Evolutionary conservation across 2,329 filamentous ascomycete genomes (phyloP), one percentile per base, ranked within the genome.

Genomic region (Coleophoma crateriformis): DNA sequence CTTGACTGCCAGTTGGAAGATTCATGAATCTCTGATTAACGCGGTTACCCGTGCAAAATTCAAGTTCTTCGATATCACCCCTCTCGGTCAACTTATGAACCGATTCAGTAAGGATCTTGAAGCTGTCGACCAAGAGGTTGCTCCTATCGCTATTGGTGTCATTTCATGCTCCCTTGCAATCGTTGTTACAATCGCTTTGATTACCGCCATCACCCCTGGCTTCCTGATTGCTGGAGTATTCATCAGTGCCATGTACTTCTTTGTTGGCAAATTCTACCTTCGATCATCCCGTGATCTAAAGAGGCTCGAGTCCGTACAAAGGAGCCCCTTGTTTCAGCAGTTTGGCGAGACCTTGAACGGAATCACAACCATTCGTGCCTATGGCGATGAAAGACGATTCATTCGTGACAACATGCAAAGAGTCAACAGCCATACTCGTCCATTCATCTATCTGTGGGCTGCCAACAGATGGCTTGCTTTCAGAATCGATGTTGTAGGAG

Each of bases 71-170:
- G 94, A 99, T 63, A 87, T 92, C 1, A 99, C 94, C 0, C 94
- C 94, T 2, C 79, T 97, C 0, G 94, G 94, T 12, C 92, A 96
- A 68, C 78, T 99, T 61, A 97, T 97, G 85, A 99, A 99, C 69
- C 84, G 94, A 17, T 99, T 99, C 71, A 97, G 92, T 66, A 97
- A 97, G 69, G 94, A 99, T 66, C 81, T 99, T 13, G 91, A 99
- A 67, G 84, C 90, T 11, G 79, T 99, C 17, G 94, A 99, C 59
- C 94, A 99, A 66, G 94, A 99, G 67, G 88, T 99, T 50, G 91
- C 94, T 0, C 90, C 91, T 2, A 84, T 95, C 38, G 92, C 94
- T 19, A 91, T 97, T 58, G 81, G 82, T 48, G 79, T 85, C 47
- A 80, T 85, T 68, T 77, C 74, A n/a, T 85, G 79, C 59, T 77